Evolutionary conservation across 495 filamentous ascomycete genomes (phyloP), one percentile per base, ranked within the genome.

Genomic region (Aspergillus taichungensis): DNA sequence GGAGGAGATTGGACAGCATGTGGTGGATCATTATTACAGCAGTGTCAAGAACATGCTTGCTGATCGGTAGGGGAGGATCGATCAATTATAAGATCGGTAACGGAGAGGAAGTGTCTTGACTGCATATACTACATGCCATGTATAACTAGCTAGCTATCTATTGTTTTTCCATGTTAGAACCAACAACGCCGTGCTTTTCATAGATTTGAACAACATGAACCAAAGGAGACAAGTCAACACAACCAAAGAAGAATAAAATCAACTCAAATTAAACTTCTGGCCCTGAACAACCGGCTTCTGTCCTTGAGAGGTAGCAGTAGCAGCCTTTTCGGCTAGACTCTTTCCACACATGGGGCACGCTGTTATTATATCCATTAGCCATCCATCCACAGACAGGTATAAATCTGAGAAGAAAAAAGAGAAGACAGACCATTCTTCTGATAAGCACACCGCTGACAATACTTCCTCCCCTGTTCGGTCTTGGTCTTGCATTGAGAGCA

Each of bases 1-100:
- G 66, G 87, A 95, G 45, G 92, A 99, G 76, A 72, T 96, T 35
- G 48, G 79, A 56, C 68, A 80, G 52, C 67, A 68, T 37, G 73
- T 94, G 35, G 56, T 66, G 8, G 55, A 61, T 13, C 69, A 74
- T 43, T 92, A 94, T 63, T 96, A 77, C 68, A 75, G 66, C 47
- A 72, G 72, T 42, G 75, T 96, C 43, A 79, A 78, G 69, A 83
- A 87, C 54, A 88, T 94, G 81, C 69, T 97, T 62, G 79, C 76
- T 33, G 79, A 87, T 45, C 75, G 79, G 60, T 91, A 61, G 67
- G n/a, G n/a, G n/a, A n/a, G n/a, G n/a, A n/a, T n/a, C n/a, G n/a
- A n/a, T n/a, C n/a, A n/a, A n/a, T n/a, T n/a, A n/a, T n/a, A n/a
- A n/a, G 18, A 24, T 24, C 18, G 18, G 18, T 24, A 24, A 1